Percentiles rank a stretch among this genome's conserved stretches.
Evolutionary conservation across 177 flowering plant species (phyloP).

Genomic region (Vitis hybrid): DNA sequence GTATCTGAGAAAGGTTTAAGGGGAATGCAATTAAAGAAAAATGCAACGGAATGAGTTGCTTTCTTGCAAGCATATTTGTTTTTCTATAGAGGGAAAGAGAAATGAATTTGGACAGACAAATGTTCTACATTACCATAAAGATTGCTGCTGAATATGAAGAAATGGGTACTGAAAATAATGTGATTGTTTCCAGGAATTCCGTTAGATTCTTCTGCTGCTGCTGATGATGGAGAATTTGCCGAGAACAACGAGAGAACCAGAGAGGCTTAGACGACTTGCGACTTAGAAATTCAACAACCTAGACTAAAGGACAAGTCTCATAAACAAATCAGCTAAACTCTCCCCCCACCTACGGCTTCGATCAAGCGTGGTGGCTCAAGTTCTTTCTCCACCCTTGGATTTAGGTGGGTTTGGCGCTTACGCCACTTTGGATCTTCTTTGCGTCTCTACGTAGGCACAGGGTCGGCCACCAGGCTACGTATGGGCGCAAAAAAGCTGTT

Average conservation of each 20-base stretch:
- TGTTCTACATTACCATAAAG: background rate
- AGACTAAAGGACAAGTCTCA: slow-evolving; percentile 32
- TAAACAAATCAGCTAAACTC: slow-evolving; percentile 23
- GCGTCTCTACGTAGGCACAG: slow-evolving; percentile 58
- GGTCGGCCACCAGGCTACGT: slow-evolving; percentile 46
- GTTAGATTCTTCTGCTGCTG: slow-evolving; percentile 12
- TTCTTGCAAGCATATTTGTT: background rate
- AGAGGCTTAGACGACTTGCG: slow-evolving; percentile 40
- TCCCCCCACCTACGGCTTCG: slow-evolving; percentile 22
- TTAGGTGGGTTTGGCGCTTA: slow-evolving; percentile 61
- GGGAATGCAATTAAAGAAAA: background rate
- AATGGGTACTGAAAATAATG: slow-evolving; percentile 8
- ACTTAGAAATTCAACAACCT: slow-evolving; percentile 65
- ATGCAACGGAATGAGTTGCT: background rate
- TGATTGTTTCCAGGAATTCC: background rate
- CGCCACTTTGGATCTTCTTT: slow-evolving; percentile 68
- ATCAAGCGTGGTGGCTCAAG: slow-evolving; percentile 37
- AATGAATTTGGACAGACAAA: too few relatives aligned
- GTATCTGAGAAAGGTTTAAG: background rate
- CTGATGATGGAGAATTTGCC: slow-evolving; percentile 7
- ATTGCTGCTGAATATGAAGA: background rate
- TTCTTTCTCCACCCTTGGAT: slow-evolving; percentile 33
- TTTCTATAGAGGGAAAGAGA: background rate
- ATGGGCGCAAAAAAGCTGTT: slow-evolving; percentile 16
- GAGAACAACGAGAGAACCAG: slow-evolving; percentile 10